Evolutionary conservation across 148 eudicot genomes (phyloP), one percentile per base, ranked within the genome.

Genomic region (Spergularia bocconei): DNA sequence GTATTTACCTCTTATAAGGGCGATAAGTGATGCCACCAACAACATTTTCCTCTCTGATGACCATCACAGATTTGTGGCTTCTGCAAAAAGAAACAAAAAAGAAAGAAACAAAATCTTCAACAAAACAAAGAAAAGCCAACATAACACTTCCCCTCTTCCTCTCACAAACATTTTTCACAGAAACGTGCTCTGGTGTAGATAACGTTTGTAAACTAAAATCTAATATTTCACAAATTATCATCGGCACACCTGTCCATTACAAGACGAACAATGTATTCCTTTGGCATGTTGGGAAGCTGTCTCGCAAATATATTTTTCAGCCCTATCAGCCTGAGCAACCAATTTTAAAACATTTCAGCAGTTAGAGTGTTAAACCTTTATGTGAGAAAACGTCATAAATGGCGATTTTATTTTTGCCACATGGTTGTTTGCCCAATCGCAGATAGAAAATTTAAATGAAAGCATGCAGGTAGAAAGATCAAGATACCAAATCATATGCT

Each of bases 21-120:
- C 99, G 92, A 70, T 95, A 95, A 33, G 99, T 95, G 79, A 95
- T 95, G 58, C 99, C 99, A 80, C 99, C 97, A 76, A 95, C 96
- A 74, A 95, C 99, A 70, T 2, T 79, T 67, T 83, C 82, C 56
- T 88, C 78, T 80, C 97, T 85, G 67, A 90, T 77, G 72, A 95
- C 91, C 94, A 95, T 91, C 61, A 95, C 97, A 50, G 97, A 95
- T 79, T 95, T 95, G 71, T 95, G 99, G 82, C 69, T 92, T 83
- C 99, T 95, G 94, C 83, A 78, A 47, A 65, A 78, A 53, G 50
- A 19, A 52, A 5, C 63, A 72, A 79, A 71, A 52, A 25, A 64
- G 36, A 62, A 38, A 25, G 72, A 54, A 63, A 25, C 10, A 60
- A 61, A 71, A 17, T 53, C 66, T 67, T 33, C 11, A 44, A 75